phyloP scores from a whole-genome alignment of 768 basidiomycete genomes.

The Paxillus ammoniavirescens region DNA sequence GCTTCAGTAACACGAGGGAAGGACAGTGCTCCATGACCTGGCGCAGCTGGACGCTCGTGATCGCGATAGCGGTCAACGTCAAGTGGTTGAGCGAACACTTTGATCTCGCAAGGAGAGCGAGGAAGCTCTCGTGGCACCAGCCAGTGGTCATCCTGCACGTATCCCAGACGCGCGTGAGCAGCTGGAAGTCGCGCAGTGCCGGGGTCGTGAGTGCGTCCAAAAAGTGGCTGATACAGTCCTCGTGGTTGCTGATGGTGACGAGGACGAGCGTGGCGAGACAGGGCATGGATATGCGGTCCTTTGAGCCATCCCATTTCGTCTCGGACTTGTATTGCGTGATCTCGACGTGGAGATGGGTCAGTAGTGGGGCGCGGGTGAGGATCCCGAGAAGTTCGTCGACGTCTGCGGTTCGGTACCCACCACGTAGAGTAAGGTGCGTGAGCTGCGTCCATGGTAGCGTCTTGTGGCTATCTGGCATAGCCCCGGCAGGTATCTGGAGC shows the following conservation, averaged over 20 bases:
- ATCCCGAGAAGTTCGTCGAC: constrained; percentile 24
- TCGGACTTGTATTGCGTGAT: constrained; percentile 31
- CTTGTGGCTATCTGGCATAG: constrained; percentile 30
- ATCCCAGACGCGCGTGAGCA: constrained; percentile 34
- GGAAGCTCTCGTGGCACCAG: constrained; percentile 30
- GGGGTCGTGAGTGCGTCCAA: constrained; percentile 26
- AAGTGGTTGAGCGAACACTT: constrained; percentile 30
- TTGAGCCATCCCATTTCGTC: constrained; percentile 24
- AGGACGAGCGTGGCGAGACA: constrained; percentile 30
- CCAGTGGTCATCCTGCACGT: constrained; percentile 26
- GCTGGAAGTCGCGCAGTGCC: constrained; percentile 27
- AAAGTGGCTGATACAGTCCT: constrained; percentile 24
- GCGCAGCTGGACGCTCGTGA: constrained; percentile 19
- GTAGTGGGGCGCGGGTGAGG: constrained; percentile 25
- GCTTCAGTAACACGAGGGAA: constrained; percentile 27
- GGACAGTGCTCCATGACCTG: constrained; percentile 29
- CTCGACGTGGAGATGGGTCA: constrained; percentile 30
- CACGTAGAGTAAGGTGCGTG: constrained; percentile 31
- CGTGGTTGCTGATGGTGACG: constrained; percentile 30
- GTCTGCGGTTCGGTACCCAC: constrained; percentile 27
- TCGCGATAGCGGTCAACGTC: constrained; percentile 26
- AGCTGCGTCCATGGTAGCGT: constrained; percentile 33
- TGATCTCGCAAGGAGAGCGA: constrained; percentile 25
- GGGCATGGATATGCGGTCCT: constrained; percentile 26
- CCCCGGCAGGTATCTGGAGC: constrained; percentile 29